phyloP scores from a whole-genome alignment of 2,329 filamentous ascomycete genomes.

The Sporothrix inflata region DNA sequence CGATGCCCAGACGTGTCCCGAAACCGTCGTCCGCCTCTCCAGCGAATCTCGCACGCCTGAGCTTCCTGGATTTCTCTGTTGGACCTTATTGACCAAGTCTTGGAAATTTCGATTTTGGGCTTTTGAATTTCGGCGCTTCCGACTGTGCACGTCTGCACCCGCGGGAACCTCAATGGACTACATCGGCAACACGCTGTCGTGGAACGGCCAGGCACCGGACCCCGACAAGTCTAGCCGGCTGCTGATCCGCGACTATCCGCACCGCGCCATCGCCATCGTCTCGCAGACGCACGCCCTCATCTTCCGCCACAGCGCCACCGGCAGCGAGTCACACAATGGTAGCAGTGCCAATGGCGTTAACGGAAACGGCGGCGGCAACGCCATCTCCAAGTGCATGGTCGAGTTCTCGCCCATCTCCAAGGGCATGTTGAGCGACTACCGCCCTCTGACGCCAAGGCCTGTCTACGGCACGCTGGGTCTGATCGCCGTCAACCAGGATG shows the following conservation, averaged over 20 bases:
- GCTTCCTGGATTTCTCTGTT: not conserved
- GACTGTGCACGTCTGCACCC: not conserved
- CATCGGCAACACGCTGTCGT: slow-evolving; percentile 45
- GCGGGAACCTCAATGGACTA: slow-evolving; percentile 50
- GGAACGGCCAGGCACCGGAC: slow-evolving; percentile 53
- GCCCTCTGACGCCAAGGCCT: slow-evolving; percentile 70
- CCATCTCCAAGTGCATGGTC: slow-evolving; percentile 74
- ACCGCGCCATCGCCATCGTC: slow-evolving; percentile 84
- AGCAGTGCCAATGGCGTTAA: slow-evolving; percentile 50
- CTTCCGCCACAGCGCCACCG: slow-evolving; percentile 74
- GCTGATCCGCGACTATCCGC: slow-evolving; percentile 82
- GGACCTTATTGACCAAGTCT: not conserved
- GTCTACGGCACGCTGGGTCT: slow-evolving; percentile 87
- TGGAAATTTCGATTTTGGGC: not conserved
- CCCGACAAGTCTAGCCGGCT: slow-evolving; percentile 72
- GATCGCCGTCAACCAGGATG: slow-evolving; percentile 79
- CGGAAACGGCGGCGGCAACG: slow-evolving; percentile 45
- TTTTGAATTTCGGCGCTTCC: not conserved
- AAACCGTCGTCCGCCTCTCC: not conserved
- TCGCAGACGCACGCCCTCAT: slow-evolving; percentile 80
- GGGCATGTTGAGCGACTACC: slow-evolving; percentile 74
- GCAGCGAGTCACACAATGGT: slow-evolving; percentile 57
- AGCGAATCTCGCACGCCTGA: not conserved
- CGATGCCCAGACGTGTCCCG: not conserved
- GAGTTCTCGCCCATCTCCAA: slow-evolving; percentile 72